Evolutionary conservation across 176 grass and related monocot species (phyloP), one percentile per base, ranked within the genome.

Genomic region (Oryza glumipatula): DNA sequence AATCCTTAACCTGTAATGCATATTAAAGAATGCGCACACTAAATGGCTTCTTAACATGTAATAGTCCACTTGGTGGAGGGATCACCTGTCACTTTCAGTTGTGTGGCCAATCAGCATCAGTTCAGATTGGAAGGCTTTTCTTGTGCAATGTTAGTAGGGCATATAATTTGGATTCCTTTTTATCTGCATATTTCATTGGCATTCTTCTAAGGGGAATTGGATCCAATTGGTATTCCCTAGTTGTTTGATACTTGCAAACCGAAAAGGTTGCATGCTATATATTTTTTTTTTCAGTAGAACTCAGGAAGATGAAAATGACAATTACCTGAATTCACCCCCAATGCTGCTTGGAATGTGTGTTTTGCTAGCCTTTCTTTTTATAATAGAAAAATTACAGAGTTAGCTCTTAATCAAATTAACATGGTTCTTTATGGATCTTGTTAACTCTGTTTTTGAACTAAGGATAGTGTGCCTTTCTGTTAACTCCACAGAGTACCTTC

Each of bases 1-100:
- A 63, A 63, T 63, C 58, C 58, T 23, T 63, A 63, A 63, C 58
- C 58, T 63, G n/a, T 23, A 63, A 60, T 64, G 54, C 33, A 68
- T 66, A 15, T 21, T 72, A 2, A 41, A 77, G 41, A n/a, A 70
- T 48, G 65, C 39, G 65, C 65, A 49, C 23, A 23, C 43, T 65
- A 64, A 72, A 82, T 41, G 28, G 70, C 76, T 70, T 30, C 48
- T 26, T 14, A 68, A 39, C 36, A 11, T 64, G n/a, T 82, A 68
- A 68, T 81, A 71, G 32, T 81, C 68, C 36, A 76, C 13, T 63
- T 76, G 36, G 38, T 82, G 30, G 26, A 77, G 15, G 73, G 39
- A 65, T 77, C 32, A 45, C 23, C 30, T 15, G 12, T 72, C 44
- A 45, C 23, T 30, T 15, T 65, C 32, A 32, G 30, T 52, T 7